Conservation (phyloP, 2,329 filamentous ascomycete genomes). For the Magnaporthiopsis incrustans region DNA sequence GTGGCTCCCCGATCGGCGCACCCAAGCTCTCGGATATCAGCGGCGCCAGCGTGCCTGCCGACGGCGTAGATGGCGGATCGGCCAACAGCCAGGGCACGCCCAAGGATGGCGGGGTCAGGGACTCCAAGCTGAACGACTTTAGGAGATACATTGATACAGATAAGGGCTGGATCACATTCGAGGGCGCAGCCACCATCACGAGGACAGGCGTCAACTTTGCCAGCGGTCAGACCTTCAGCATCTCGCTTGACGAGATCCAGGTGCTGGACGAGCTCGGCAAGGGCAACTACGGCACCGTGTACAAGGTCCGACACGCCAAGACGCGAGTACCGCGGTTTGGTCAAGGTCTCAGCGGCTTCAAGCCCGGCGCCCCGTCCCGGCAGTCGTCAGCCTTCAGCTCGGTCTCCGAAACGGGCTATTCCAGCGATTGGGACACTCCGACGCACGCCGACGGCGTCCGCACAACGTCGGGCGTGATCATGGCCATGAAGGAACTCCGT, state of each 20-base stretch:
- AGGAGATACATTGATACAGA: constrained; percentile 84
- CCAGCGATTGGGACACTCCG: not conserved
- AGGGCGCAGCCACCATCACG: constrained; percentile 84
- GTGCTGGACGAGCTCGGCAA: constrained; percentile 90
- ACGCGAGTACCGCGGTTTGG: constrained; percentile 50
- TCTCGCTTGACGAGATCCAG: constrained; percentile 92
- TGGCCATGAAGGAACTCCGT: constrained; percentile 99
- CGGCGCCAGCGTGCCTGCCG: constrained; percentile 11
- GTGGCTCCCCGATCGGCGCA: constrained; percentile 24
- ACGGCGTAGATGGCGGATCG: constrained; percentile 3
- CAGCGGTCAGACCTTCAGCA: constrained; percentile 81
- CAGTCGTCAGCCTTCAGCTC: constrained; percentile 17
- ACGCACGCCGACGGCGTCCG: constrained; percentile 12
- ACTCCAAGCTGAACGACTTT: constrained; percentile 50
- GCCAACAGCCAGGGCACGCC: constrained; percentile 14
- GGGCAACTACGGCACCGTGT: constrained; percentile 96
- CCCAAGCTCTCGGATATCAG: constrained; percentile 37
- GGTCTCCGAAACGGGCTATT: not conserved
- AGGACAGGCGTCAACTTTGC: constrained; percentile 87
- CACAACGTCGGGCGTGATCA: constrained; percentile 61
- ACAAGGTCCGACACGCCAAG: constrained; percentile 85
- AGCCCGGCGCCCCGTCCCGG: constrained; percentile 25
- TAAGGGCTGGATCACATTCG: constrained; percentile 84
- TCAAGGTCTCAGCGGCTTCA: constrained; percentile 44
- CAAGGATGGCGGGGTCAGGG: constrained; percentile 28